Evolutionary conservation across 2,329 filamentous ascomycete species (phyloP).

Genomic region (Lasiodiplodia theobromae): DNA sequence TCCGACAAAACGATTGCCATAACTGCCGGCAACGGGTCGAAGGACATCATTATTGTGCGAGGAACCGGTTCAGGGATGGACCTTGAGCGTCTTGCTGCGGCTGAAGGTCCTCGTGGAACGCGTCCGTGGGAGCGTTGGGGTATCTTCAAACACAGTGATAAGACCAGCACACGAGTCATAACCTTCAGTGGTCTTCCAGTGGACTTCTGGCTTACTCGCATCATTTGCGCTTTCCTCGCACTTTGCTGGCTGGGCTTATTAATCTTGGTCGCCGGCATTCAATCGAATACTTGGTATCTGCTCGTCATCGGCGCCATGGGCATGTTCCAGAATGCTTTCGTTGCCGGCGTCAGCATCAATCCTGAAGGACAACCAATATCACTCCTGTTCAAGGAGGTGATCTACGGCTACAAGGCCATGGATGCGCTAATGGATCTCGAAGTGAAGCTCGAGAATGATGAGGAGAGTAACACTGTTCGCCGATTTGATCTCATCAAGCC

Average conservation of each 20-base stretch:
- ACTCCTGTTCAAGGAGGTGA: background rate
- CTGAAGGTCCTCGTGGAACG: background rate
- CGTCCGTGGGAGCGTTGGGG: background rate
- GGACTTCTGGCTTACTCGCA: background rate
- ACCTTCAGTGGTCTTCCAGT: background rate
- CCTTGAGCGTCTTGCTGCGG: background rate
- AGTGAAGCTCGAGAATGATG: background rate
- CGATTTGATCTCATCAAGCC: too few species aligned
- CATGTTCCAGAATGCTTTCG: background rate
- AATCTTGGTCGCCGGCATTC: background rate
- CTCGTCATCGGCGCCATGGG: background rate
- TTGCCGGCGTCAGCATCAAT: background rate
- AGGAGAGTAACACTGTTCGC: too few species aligned
- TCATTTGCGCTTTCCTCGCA: background rate
- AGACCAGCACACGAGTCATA: too few species aligned
- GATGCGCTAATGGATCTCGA: background rate
- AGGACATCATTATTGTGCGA: background rate
- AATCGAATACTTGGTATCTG: background rate
- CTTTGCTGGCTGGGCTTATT: background rate
- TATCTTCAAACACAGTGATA: too few species aligned
- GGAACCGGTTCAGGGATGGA: background rate
- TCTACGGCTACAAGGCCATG: background rate
- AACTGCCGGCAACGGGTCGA: background rate
- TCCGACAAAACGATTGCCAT: background rate
- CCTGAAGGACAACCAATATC: background rate